Evolutionary conservation across 768 basidiomycete species (phyloP).

Genomic region (Pulveroboletus ravenelii): DNA sequence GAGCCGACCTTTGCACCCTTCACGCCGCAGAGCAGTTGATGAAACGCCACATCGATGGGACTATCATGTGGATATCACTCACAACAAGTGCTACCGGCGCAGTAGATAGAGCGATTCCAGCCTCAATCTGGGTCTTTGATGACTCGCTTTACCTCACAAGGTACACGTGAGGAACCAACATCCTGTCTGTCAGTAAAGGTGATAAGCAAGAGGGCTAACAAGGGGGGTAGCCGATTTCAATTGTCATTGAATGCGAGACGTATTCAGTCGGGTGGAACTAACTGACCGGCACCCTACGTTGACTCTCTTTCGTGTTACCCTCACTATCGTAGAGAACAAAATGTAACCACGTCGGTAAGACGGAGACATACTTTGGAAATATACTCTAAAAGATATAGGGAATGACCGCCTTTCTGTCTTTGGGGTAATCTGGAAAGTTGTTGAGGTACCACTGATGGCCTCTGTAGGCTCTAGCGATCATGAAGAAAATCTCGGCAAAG

Average conservation of each 20-base stretch:
- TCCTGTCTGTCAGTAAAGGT: background rate
- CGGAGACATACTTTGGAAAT: constrained; percentile 1
- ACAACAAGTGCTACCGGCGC: background rate
- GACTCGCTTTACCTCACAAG: background rate
- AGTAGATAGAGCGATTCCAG: background rate
- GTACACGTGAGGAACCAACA: background rate
- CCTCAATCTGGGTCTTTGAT: background rate
- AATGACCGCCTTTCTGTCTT: constrained; percentile 70
- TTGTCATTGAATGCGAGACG: background rate
- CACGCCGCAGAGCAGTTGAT: background rate
- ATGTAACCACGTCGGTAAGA: background rate
- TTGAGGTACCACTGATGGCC: constrained; percentile 84
- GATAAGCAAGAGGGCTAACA: background rate
- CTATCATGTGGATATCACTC: too few relatives aligned
- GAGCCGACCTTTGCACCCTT: background rate
- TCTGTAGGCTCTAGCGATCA: constrained; percentile 77
- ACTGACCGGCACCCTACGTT: background rate
- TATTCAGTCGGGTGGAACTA: too few relatives aligned
- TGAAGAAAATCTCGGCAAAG: constrained; percentile 61
- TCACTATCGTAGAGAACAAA: background rate
- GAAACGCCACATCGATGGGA: background rate
- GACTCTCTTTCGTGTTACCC: background rate
- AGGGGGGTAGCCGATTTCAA: background rate
- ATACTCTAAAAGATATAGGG: constrained; percentile 60
- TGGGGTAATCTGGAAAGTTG: constrained; percentile 80